These are phyloP conservation scores for Exserohilum turcica DNA, from an alignment of 2,329 filamentous ascomycete genomes.

Conservation along the genomic window DNA sequence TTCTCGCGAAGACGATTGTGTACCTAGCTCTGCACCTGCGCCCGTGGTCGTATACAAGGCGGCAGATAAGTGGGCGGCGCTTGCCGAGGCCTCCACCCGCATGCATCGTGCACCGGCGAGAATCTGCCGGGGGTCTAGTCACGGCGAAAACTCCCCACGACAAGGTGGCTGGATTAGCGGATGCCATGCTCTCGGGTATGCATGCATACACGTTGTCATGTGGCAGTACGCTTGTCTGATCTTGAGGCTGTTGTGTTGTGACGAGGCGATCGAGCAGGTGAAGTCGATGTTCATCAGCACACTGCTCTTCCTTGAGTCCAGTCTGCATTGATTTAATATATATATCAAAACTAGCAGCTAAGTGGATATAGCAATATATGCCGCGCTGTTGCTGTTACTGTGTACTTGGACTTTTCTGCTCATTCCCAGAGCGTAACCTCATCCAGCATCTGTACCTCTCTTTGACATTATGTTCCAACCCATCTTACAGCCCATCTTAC, in stretches of 20 bases:
- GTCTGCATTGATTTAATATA: too few relatives aligned
- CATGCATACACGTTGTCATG: neutral
- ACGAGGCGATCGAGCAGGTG: neutral
- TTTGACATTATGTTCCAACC: too few relatives aligned
- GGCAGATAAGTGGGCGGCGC: slow-evolving; percentile 1
- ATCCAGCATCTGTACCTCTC: too few relatives aligned
- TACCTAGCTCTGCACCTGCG: neutral
- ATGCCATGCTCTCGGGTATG: neutral
- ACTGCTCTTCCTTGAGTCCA: too few relatives aligned
- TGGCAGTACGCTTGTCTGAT: neutral
- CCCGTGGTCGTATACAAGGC: neutral
- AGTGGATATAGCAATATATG: too few relatives aligned
- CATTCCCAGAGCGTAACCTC: too few relatives aligned
- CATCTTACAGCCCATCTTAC: too few relatives aligned
- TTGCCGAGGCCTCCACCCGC: neutral
- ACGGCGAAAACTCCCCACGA: neutral
- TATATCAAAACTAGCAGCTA: too few relatives aligned
- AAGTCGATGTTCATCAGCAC: neutral
- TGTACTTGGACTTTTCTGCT: too few relatives aligned
- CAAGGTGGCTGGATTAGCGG: neutral
- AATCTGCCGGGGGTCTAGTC: neutral
- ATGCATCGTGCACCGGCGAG: neutral
- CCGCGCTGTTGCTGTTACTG: too few relatives aligned
- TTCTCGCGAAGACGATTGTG: neutral
- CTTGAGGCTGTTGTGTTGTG: too few relatives aligned